Evolutionary conservation across 352 stramenopile genomes (phyloP).

Genomic region (Pythium volutum): DNA sequence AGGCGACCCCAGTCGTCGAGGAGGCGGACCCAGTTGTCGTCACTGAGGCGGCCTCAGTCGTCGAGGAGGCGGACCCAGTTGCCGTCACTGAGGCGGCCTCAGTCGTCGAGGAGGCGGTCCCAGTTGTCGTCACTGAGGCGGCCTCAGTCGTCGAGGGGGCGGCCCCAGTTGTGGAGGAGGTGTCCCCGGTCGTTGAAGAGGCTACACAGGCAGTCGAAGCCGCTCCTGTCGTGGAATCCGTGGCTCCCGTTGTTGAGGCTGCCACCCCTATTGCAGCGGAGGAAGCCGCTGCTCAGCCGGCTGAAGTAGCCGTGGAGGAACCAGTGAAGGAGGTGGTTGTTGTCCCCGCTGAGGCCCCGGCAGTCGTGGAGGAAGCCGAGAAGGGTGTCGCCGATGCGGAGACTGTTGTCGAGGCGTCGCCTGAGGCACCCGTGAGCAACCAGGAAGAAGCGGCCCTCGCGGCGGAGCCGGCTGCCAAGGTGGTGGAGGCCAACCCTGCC

Average conservation of each 20-base stretch:
- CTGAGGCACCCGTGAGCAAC: background rate
- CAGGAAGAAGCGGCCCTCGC: background rate
- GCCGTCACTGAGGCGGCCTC: background rate
- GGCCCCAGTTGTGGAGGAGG: background rate
- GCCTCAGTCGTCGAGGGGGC: background rate
- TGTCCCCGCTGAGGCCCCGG: background rate
- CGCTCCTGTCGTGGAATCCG: constrained; percentile 3
- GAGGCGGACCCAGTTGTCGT: too few relatives aligned
- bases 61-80: background rate
- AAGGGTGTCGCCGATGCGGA: constrained; percentile 11
- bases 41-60: background rate
- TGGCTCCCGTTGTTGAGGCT: constrained; percentile 9
- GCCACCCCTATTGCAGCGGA: constrained; percentile 2
- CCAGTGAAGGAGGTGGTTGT: constrained; percentile 6
- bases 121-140: constrained; percentile 5
- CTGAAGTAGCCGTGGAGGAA: background rate
- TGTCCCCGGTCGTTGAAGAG: background rate
- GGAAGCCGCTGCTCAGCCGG: constrained; percentile 11
- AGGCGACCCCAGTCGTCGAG: background rate
- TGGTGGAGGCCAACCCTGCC: constrained; percentile 5
- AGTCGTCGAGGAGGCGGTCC: background rate
- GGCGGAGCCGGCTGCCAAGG: background rate
- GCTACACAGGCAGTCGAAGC: background rate
- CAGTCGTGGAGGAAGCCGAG: constrained; percentile 5
- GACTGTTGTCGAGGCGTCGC: background rate